Evolutionary conservation across 139 green algal species (phyloP), one percentile per base, ranked within the genome.

Genomic region (Prasinococcaceae sp.): DNA sequence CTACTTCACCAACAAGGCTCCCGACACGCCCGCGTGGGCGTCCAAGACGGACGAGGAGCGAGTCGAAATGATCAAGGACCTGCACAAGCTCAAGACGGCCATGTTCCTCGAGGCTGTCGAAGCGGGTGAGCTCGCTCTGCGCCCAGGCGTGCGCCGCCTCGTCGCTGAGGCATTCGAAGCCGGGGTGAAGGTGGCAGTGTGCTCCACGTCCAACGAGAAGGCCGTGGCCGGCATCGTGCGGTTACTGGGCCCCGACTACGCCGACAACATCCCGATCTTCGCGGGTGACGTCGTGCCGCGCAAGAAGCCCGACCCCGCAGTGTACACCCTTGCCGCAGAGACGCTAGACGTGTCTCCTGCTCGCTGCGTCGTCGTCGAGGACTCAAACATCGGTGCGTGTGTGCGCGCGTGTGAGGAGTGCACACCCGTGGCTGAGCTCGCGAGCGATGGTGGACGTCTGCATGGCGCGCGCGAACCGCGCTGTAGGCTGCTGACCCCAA

Each of bases 281-380:
- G 86, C 86, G 8, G 81, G 85, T 26, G 84, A 93, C 38, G 62
- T 93, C 6, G 89, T 98, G 19, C 73, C 83, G 9, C 89, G 85
- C 66, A 98, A 98, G 74, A 98, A 98, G 75, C 90, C 90, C 12
- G 78, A 84, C 48, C 90, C 90, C 0, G 90, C 83, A 44, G 92
- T 97, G 41, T 97, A 98, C 74, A 56, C 79, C 12, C 66, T 97
- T 33, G 87, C 90, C 4, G 85, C 85, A 10, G 51, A 84, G 38
- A 77, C 81, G 32, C 55, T 94, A 5, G 65, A 53, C 8, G 68
- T 96, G 3, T 19, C 25, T 35, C 23, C 24, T 46, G 47, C 56
- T 48, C 76, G 72, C 43, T 88, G 82, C 42, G 74, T 94, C 10
- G 90, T 98, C 8, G 63, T 98, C 12, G 90, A 98, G 74, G 90